phyloP scores from a whole-genome alignment of 192 early-diverging fungal genomes.

The Mortierella antarctica region DNA sequence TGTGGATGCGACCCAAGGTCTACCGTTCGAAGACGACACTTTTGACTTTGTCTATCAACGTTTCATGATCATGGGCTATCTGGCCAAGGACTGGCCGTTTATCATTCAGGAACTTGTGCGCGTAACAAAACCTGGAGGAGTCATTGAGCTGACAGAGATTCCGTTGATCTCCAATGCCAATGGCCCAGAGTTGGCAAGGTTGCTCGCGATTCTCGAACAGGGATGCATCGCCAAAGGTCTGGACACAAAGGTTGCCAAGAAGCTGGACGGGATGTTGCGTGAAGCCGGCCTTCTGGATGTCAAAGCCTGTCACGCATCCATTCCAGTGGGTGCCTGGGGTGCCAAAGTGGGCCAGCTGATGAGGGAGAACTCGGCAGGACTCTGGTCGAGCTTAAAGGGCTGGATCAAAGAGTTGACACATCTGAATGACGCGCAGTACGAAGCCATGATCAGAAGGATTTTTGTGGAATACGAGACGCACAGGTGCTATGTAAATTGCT shows the following conservation, averaged over 20 bases:
- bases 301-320: slow-evolving; percentile 33
- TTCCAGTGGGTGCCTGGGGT: slow-evolving; percentile 45
- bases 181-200: slow-evolving; percentile 33
- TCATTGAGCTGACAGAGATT: slow-evolving; percentile 59
- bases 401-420: slow-evolving; percentile 37
- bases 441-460: slow-evolving; percentile 33
- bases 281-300: slow-evolving; percentile 32
- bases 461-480: slow-evolving; percentile 47
- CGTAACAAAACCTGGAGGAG: slow-evolving; percentile 66
- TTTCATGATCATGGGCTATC: slow-evolving; percentile 50
- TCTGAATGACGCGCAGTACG: slow-evolving; percentile 40
- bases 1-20: slow-evolving; percentile 33
- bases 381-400: slow-evolving; percentile 44
- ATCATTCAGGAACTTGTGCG: slow-evolving; percentile 60
- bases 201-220: slow-evolving; percentile 36
- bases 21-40: slow-evolving; percentile 61
- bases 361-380: slow-evolving; percentile 44
- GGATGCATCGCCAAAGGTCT: slow-evolving; percentile 32
- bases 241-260: slow-evolving; percentile 38
- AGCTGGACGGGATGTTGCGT: slow-evolving; percentile 21
- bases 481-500: slow-evolving; percentile 49
- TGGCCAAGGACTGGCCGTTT: slow-evolving; percentile 54
- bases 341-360: slow-evolving; percentile 47
- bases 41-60: slow-evolving; percentile 64
- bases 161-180: slow-evolving; percentile 38